Percentiles rank a stretch among this genome's conserved stretches.
Conservation (phyloP, 176 grass and related monocot genomes). For the Dendrocalamus sinicus region DNA sequence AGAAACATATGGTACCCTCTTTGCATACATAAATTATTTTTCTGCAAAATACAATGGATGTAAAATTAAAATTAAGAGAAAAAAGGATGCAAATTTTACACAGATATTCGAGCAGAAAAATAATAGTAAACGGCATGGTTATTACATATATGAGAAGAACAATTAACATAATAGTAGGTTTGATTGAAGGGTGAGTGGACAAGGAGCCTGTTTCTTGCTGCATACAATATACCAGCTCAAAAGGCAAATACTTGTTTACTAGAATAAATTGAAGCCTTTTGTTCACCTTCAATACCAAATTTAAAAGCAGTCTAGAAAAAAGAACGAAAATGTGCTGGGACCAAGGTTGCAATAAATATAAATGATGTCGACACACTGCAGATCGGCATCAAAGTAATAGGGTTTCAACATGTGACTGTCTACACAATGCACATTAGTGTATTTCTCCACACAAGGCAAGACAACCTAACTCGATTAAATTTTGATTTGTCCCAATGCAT, state of each 20-base stretch:
- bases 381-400: not conserved
- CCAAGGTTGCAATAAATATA: not conserved
- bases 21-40: constrained; percentile 25
- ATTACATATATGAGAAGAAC: not conserved
- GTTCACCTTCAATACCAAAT: constrained; percentile 24
- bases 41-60: constrained; percentile 38
- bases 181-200: not conserved
- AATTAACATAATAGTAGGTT: constrained; percentile 18
- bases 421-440: not conserved
- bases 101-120: not conserved
- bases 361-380: not conserved
- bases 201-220: not conserved
- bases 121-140: not conserved
- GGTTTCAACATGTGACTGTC: constrained; percentile 17
- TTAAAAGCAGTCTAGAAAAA: not conserved
- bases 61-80: constrained; percentile 7
- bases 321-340: not conserved
- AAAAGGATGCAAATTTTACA: not conserved
- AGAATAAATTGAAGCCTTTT: constrained; percentile 12
- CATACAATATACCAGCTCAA: constrained; percentile 21
- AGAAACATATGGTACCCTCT: constrained; percentile 4
- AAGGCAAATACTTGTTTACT: not conserved
- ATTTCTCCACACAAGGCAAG: not conserved
- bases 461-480: not conserved
- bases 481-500: not conserved